Base-by-base conservation (phyloP, 192 early-diverging fungal genomes). In the Mortierella alpina region DNA sequence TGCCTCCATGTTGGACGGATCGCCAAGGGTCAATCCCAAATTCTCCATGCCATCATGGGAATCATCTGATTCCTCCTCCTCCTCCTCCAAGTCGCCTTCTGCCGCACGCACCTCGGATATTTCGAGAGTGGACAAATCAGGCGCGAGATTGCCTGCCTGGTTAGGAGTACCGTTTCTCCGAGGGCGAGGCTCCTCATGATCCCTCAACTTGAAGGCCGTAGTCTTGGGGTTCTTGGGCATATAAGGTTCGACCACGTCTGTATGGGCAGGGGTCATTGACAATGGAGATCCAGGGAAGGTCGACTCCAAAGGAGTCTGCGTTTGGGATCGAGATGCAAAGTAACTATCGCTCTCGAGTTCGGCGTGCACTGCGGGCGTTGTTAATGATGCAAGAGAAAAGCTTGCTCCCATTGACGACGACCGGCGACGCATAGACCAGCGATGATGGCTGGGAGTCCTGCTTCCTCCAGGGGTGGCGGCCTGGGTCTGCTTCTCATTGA, bases 21-120 rank as follows among this genome's bases (percentile, higher is more conserved):
- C 93, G 17, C 86, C 86, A 47, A 96, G 83, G 9, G 90, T 92
- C 63, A 96, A 70, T 4, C 87, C 86, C 20, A 94, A 72, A 48
- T 73, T 71, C 17, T 85, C 73, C 58, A 73, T 82, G 23, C 22
- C 50, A 46, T 70, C 70, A 10, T 63, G 54, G 14, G 67, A 76
- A 31, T 72, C 77, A 12, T 71, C 76, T 7, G 76, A 71, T 0
- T 71, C 75, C 13, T 80, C 70, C 2, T 61, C 70, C 2, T 61
- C 66, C 11, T 65, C 66, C 6, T 70, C 65, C 45, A 13, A 13
- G 8, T 51, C 40, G 8, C 14, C 54, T 10, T 52, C 65, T 5
- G 51, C 15, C 2, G 64, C 12, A 15, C 51, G 42, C n/a, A 52
- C 15, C 49, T 78, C 56, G 18, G 75, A 31, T 61, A 75, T 61